These are phyloP conservation scores for Solanum dulcamara DNA, from an alignment of 257 asterid genomes.

Conservation along the genomic window DNA sequence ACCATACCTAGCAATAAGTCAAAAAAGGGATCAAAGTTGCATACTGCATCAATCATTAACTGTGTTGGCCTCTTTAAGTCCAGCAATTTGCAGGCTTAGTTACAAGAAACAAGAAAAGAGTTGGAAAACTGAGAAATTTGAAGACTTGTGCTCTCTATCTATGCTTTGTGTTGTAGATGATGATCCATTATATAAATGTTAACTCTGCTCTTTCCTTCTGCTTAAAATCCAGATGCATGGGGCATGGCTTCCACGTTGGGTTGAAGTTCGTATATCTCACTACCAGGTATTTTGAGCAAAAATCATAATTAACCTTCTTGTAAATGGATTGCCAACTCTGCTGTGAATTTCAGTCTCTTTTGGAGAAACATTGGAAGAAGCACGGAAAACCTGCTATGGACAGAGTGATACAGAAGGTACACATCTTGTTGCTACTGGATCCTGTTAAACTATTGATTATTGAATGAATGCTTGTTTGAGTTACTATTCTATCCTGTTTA, in stretches of 20 bases:
- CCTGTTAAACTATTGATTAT: background rate
- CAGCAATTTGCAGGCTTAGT: background rate
- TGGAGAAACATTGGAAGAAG: constrained; percentile 69
- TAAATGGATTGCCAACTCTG: background rate
- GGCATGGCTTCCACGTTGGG: constrained; percentile 96
- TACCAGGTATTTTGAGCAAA: constrained; percentile 38
- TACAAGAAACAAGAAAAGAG: background rate
- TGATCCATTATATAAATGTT: background rate
- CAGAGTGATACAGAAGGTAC: constrained; percentile 46
- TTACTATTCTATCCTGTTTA: background rate
- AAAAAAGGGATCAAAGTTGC: background rate
- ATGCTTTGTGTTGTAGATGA: background rate
- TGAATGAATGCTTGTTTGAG: constrained; percentile 3
- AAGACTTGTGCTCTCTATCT: background rate
- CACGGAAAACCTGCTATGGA: constrained; percentile 80
- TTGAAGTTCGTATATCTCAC: constrained; percentile 29
- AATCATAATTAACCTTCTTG: background rate
- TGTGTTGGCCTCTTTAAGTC: background rate
- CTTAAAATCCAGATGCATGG: constrained; percentile 46
- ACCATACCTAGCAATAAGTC: background rate
- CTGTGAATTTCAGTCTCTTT: constrained; percentile 33
- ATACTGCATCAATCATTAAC: background rate
- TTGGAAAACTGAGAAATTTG: background rate
- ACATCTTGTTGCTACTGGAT: background rate
- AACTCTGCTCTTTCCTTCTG: constrained; percentile 1